These are phyloP conservation scores for Pseudotsuga menziesii DNA, from an alignment of 75 land plant genomes.

Conservation along the genomic window DNA sequence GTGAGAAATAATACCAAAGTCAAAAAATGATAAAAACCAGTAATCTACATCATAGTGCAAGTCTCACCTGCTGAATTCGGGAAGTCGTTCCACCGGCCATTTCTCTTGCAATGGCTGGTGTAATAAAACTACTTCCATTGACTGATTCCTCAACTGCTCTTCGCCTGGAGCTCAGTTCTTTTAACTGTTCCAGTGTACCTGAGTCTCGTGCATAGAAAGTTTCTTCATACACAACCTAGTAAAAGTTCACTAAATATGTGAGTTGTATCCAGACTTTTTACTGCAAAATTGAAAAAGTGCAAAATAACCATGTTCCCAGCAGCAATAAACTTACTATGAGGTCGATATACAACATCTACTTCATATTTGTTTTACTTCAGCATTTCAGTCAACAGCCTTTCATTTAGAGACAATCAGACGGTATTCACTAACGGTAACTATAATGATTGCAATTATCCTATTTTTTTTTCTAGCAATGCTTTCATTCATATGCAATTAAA, in stretches of 20 bases:
- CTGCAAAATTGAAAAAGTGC: not conserved
- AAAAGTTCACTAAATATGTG: not conserved
- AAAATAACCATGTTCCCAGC: not conserved
- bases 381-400: not conserved
- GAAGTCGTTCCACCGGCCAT: constrained; percentile 75
- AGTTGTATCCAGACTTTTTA: not conserved
- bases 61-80: constrained; percentile 45
- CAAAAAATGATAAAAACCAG: not conserved
- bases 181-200: constrained; percentile 64
- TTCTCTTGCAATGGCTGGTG: constrained; percentile 79
- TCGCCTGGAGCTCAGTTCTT: constrained; percentile 65
- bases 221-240: constrained; percentile 57
- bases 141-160: constrained; percentile 68
- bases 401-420: not conserved
- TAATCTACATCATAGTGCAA: not conserved
- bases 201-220: constrained; percentile 58
- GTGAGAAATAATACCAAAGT: not conserved
- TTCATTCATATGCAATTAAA: not conserved
- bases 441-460: not conserved
- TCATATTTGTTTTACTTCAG: too few species aligned
- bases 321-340: not conserved
- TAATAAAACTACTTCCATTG: constrained; percentile 55
- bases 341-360: not conserved
- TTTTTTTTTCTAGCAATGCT: too few species aligned
- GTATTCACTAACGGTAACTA: not conserved